Evolutionary conservation across 225 moss, liverwort and hornwort species (phyloP), one percentile per base, ranked within the genome.

Genomic region (Sphagnum contortum): DNA sequence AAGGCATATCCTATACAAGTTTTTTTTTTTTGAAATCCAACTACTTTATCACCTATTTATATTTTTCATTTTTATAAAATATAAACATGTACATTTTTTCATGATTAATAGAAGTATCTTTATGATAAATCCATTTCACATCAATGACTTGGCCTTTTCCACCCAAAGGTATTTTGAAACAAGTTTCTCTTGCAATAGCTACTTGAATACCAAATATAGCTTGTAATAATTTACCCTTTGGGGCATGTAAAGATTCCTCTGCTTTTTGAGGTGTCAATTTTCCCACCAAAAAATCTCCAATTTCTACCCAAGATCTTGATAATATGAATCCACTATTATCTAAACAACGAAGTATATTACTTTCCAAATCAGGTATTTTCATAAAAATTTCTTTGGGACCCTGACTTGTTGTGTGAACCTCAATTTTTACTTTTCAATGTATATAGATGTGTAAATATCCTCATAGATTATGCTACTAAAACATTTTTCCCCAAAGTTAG

Each of bases 281-380:
- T 29, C 29, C 29, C 29, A 29, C 29, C 29, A 29, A 29, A 29
- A 29, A 0, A 29, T 29, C 59, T 60, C 48, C 12, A 48, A 4
- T 60, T 50, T 69, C 60, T 10, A 61, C 59, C 68, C 68, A 69
- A 49, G 60, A 60, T 13, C 60, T 29, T 69, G 4, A 44, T 9
- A 48, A 59, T 69, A 51, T 49, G 44, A 69, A 51, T 48, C 68
- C 68, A 61, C 50, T 59, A 58, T 69, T 48, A 69, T 69, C 59
- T 51, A 69, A 61, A 50, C 60, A 3, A 50, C 2, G 48, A 5
- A 69, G 59, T 48, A 69, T 50, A 60, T 68, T 57, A 59, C 57
- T 47, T 57, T 58, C 45, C 57, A 68, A 59, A 58, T 68, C 57
- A 68, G 29, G 2, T 66, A 13, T 65, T 65, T 52, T 1, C 13